Evolutionary conservation across 116 monocot genomes (phyloP).

Genomic region (Trichopus zeylanicus): DNA sequence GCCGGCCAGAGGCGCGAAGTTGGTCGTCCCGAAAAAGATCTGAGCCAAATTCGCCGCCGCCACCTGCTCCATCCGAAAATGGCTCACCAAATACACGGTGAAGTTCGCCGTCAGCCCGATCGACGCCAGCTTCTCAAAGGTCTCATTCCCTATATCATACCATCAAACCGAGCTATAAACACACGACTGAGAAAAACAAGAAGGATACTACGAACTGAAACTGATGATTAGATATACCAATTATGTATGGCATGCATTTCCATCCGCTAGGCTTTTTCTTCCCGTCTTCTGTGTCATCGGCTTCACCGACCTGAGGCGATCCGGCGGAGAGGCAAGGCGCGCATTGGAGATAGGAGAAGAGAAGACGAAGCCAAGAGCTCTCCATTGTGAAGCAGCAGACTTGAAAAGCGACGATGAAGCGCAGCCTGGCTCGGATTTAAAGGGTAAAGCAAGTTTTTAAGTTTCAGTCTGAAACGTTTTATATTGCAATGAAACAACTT

Average conservation of each 20-base stretch:
- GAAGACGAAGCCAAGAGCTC: too few species aligned
- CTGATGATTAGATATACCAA: slow-evolving; percentile 20
- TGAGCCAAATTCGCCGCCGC: slow-evolving; percentile 31
- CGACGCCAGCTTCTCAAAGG: slow-evolving; percentile 61
- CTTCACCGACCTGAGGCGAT: too few species aligned
- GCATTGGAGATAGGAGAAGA: too few species aligned
- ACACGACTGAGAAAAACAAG: background rate
- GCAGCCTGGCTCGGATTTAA: too few species aligned
- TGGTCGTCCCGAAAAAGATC: slow-evolving; percentile 42
- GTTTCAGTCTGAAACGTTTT: too few species aligned
- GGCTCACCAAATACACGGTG: slow-evolving; percentile 39
- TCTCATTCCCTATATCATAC: slow-evolving; percentile 35
- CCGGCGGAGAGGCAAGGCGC: too few species aligned
- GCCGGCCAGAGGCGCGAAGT: slow-evolving; percentile 38
- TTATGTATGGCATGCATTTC: slow-evolving; percentile 48
- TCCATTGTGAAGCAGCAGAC: too few species aligned
- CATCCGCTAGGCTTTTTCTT: slow-evolving; percentile 13
- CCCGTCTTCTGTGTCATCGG: too few species aligned
- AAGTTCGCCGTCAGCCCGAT: slow-evolving; percentile 34
- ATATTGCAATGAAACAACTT: too few species aligned
- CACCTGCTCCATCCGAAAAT: slow-evolving; percentile 40
- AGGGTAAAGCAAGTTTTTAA: too few species aligned
- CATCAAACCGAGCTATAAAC: background rate
- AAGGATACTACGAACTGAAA: background rate
- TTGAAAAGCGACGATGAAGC: too few species aligned